Evolutionary conservation across 345 rosid species (phyloP), one percentile per base, ranked within the genome.

Genomic region (Rhizophora mangle): DNA sequence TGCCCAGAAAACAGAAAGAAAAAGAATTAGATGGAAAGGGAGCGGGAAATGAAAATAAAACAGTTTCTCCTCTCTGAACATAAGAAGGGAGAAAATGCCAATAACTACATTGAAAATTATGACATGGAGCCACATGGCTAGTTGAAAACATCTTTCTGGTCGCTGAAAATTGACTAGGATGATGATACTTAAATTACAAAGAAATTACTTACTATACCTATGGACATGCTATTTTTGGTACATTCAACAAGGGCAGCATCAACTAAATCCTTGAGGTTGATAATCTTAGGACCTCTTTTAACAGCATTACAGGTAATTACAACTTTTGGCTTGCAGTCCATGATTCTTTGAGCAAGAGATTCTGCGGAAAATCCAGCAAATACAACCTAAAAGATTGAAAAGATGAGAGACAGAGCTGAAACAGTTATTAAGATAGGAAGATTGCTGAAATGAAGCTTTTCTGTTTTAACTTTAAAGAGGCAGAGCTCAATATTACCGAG

Each of bases 341-440:
- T 66, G 13, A 95, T 90, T 85, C 99, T 75, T 75, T 95, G 99
- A n/a, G 96, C 82, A 80, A 95, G 90, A 67, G 99, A 87, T 62
- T 95, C 99, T 20, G 99, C 79, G 70, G 99, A 95, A 76, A 90
- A 95, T 72, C 99, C 99, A 32, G 99, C 99, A 73, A 95, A 95
- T 27, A 95, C 99, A 34, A 90, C 96, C 99, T 95, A 83, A 32
- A 27, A 54, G 34, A 43, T 65, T 19, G 32, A 19, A 58, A 55
- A 68, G 54, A 13, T 43, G 18, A 43, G 49, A 11, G 49, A 43
- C 19, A 43, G 19, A 43, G 15, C 46, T 39, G 46, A 39, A 11
- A 39, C 37, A 34, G 37, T 34, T 34, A 7, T 8, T 7, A 34
- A 34, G 37, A 6, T 11, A 10, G 46, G 46, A 43, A 43, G 49